Base-by-base conservation (phyloP, 176 grass and related monocot genomes). In the Chrysopogon serrulatus region DNA sequence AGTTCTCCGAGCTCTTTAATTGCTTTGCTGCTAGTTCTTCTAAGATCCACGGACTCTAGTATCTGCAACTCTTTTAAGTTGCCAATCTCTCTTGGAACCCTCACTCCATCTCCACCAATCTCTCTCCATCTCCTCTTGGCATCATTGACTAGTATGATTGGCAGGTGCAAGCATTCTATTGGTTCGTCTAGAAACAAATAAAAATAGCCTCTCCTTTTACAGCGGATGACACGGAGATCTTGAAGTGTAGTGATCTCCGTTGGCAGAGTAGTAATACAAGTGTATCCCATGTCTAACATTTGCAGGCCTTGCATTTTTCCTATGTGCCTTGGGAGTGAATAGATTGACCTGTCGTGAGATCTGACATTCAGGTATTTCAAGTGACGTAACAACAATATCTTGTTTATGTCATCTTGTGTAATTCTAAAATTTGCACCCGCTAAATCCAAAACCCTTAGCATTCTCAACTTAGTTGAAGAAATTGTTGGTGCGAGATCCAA, bases 281-380 rank as follows among this genome's bases (percentile, higher is more conserved):
- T 28, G 0, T 5, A 0, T 36, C 70, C 0, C 2, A 83, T 30
- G 41, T 84, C 16, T 60, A 84, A 49, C 23, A 5, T 8, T 13
- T 51, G 59, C 19, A 84, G 53, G 8, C 59, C 43, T 5, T 66
- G 71, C 14, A 84, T 3, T 18, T 66, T 84, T 15, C 82, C 59
- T 3, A 84, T 84, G 4, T 71, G 53, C 36, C 31, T 74, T 74
- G 81, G 70, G 19, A 83, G 59, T 13, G 30, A 0, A 37, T 27
- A 7, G 10, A 24, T 6, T 48, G 10, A 0, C 0, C 6, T 1
- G 0, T 2, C 17, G 0, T 1, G 2, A 40, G 9, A 40, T 5
- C 4, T 8, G 21, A 2, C 30, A 5, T 17, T 73, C 4, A 83
- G 0, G 51, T 66, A 54, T 41, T 66, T 84, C 43, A 84, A 76